phyloP scores from a whole-genome alignment of 2,329 filamentous ascomycete species.

The Trichophyton benhamiae region DNA sequence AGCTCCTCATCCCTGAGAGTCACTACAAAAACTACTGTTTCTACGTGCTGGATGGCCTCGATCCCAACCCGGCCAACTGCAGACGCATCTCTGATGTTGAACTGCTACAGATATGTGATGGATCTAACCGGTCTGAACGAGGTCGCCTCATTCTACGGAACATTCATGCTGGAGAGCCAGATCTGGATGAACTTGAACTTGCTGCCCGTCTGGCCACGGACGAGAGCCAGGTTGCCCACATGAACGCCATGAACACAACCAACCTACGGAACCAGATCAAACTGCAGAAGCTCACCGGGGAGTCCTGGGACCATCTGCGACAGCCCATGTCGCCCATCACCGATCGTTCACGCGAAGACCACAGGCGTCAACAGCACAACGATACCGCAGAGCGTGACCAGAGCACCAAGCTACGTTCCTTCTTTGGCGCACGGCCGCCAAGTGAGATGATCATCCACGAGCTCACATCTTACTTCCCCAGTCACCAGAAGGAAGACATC shows the following conservation, averaged over 20 bases:
- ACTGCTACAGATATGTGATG: slow-evolving; percentile 80
- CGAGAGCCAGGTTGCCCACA: slow-evolving; percentile 64
- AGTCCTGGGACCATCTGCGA: slow-evolving; percentile 72
- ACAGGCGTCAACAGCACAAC: slow-evolving; percentile 25
- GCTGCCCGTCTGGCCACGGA: slow-evolving; percentile 83
- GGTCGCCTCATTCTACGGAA: slow-evolving; percentile 83
- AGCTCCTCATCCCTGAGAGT: slow-evolving; percentile 76
- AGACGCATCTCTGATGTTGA: slow-evolving; percentile 76
- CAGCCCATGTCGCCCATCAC: slow-evolving; percentile 69
- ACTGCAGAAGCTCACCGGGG: slow-evolving; percentile 77
- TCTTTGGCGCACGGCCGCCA: slow-evolving; percentile 83
- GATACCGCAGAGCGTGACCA: slow-evolving; percentile 14
- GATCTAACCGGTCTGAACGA: slow-evolving; percentile 70
- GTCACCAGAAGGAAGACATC: slow-evolving; percentile 86
- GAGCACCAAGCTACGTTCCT: slow-evolving; percentile 40
- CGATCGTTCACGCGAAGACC: slow-evolving; percentile 33
- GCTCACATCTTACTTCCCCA: slow-evolving; percentile 91
- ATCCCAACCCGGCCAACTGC: slow-evolving; percentile 69
- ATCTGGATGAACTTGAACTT: slow-evolving; percentile 70
- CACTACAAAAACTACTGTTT: slow-evolving; percentile 95
- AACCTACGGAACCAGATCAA: slow-evolving; percentile 76
- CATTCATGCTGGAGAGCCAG: slow-evolving; percentile 83
- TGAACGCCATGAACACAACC: slow-evolving; percentile 44
- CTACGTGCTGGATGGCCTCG: slow-evolving; percentile 76
- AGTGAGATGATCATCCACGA: slow-evolving; percentile 97